A percentile compares a stretch with the other conserved stretches of the same genome.
Conservation (phyloP, 768 basidiomycete species). For the Lactarius pseudohatsudake region DNA sequence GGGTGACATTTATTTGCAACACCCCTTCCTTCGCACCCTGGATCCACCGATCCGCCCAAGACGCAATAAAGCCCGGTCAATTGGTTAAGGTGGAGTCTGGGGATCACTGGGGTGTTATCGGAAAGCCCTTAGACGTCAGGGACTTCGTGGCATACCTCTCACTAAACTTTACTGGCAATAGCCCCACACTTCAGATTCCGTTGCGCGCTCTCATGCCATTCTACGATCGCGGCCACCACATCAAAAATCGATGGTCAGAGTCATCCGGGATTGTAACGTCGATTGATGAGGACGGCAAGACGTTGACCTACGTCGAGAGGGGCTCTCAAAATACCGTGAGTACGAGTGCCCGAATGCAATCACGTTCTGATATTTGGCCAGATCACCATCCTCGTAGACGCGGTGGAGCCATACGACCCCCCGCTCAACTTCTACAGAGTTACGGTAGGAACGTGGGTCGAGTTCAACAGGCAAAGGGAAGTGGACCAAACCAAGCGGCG, state of each 20-base stretch:
- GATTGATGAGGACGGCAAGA: neutral
- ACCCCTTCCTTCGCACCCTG: neutral
- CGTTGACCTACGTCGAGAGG: neutral
- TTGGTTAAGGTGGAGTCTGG: neutral
- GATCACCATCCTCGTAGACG: neutral
- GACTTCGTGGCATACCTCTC: neutral
- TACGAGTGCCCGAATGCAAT: accelerated
- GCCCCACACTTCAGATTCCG: neutral
- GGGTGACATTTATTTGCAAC: neutral
- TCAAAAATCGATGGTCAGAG: neutral
- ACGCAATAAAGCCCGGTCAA: neutral
- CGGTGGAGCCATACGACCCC: neutral
- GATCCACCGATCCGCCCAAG: neutral
- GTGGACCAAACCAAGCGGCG: too few relatives aligned
- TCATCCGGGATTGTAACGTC: neutral
- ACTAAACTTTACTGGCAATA: neutral
- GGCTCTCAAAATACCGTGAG: neutral
- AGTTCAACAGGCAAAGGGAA: neutral
- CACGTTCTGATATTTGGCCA: neutral
- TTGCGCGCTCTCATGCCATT: neutral
- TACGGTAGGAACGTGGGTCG: neutral
- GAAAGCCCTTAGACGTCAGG: neutral
- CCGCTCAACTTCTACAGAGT: neutral
- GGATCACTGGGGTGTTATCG: neutral
- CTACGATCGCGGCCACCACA: neutral